Conservation (phyloP, 2,329 filamentous ascomycete species). For the Botrytis squamosa region DNA sequence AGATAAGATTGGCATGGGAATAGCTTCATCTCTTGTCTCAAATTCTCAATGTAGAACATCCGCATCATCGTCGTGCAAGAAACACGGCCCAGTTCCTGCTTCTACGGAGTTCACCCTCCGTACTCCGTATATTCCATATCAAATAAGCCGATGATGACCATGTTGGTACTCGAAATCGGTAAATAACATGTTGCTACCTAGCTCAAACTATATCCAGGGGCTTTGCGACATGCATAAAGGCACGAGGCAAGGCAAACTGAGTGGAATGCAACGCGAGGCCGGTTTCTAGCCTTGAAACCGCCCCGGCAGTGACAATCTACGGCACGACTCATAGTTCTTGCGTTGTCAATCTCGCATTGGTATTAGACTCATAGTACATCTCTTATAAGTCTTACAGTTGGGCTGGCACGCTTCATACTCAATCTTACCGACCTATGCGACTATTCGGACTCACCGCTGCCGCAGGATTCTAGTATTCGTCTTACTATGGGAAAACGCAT, state of each 20-base stretch:
- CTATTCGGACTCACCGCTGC: constrained; percentile 17
- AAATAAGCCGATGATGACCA: neutral
- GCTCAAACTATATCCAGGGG: constrained; percentile 15
- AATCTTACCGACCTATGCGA: neutral
- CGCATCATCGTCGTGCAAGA: neutral
- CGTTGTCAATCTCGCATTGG: constrained; percentile 1
- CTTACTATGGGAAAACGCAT: constrained; percentile 7
- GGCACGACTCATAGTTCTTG: neutral
- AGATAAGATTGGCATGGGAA: constrained; percentile 16
- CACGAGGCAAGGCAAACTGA: constrained; percentile 17
- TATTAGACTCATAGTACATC: neutral
- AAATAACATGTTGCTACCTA: constrained; percentile 8
- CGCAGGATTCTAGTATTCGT: neutral
- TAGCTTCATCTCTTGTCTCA: neutral
- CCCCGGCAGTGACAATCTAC: constrained; percentile 11
- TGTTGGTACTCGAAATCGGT: neutral
- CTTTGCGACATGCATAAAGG: constrained; percentile 19
- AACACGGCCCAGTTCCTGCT: neutral
- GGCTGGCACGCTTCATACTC: constrained; percentile 3
- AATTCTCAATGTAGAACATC: neutral
- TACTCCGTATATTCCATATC: neutral
- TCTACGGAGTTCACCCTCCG: neutral
- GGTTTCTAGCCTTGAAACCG: constrained; percentile 18
- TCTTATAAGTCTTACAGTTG: constrained; percentile 7
- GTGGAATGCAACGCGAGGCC: constrained; percentile 10